phyloP scores from a whole-genome alignment of 2,329 filamentous ascomycete genomes.

The Sclerotiophoma versabilis region DNA sequence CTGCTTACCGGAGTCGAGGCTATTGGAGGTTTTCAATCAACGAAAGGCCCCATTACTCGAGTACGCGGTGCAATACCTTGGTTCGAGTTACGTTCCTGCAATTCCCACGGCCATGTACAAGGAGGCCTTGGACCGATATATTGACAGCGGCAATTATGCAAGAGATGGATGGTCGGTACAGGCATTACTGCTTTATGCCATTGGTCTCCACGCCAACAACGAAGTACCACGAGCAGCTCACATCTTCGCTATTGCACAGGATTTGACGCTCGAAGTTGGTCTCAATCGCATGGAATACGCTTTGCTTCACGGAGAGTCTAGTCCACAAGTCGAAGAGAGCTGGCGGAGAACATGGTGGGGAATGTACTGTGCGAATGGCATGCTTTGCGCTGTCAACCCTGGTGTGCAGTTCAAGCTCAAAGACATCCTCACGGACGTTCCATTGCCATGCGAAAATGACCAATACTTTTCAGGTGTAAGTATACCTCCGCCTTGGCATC shows the following conservation, averaged over 20 bases:
- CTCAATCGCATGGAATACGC: conserved; percentile 76
- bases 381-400: conserved; percentile 81
- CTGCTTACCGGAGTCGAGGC: conserved; percentile 57
- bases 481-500: conserved; percentile 15
- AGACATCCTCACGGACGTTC: conserved; percentile 71
- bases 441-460: conserved; percentile 82
- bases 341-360: conserved; percentile 94
- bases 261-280: conserved; percentile 76
- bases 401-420: conserved; percentile 74
- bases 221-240: conserved; percentile 73
- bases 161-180: conserved; percentile 70
- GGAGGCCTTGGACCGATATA: conserved; percentile 42
- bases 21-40: conserved; percentile 51
- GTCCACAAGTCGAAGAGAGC: conserved; percentile 77
- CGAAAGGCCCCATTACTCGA: conserved; percentile 54
- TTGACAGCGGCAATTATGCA: conserved; percentile 40
- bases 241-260: conserved; percentile 71
- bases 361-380: conserved; percentile 79
- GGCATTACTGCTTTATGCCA: conserved; percentile 76
- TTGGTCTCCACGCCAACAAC: conserved; percentile 79
- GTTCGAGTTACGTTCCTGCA: conserved; percentile 60
- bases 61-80: conserved; percentile 64
- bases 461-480: conserved; percentile 62
- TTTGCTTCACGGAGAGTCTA: conserved; percentile 66
- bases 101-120: conserved; percentile 56